Evolutionary conservation across 257 asterid species (phyloP), one percentile per base, ranked within the genome.

Genomic region (Osmanthus fragrans): DNA sequence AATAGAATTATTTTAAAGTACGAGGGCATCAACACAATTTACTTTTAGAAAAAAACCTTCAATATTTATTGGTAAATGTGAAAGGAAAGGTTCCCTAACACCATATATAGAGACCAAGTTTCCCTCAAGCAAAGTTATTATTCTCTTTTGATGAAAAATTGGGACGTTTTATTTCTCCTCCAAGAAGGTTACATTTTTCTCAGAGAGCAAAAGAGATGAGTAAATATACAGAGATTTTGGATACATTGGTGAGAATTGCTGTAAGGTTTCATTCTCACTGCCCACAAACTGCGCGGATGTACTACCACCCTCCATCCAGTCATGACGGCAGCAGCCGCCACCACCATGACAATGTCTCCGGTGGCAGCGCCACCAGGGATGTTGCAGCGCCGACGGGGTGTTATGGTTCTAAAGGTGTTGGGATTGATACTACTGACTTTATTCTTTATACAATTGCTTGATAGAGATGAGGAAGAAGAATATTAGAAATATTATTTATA

Each of bases 211-310:
- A 11, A 27, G 60, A 68, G 74, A 84, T 84, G 88, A 32, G 73
- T 16, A 85, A 82, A 72, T 85, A 85, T 47, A 27, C 66, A 67
- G 87, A 83, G 83, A 32, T 86, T 21, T 70, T 83, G 58, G 89
- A 86, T 72, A 65, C 54, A 5, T 84, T 87, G 10, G 79, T 86
- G 66, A 83, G 89, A 81, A 73, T 83, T 8, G 85, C 71, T 23
- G 86, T 87, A 11, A 86, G 87, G 45, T 86, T 86, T 73, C 86
- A 86, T 67, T 86, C 89, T 18, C 89, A 86, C 70, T 86, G 87
- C 76, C 89, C 89, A 0, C 89, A 86, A 72, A 86, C 87, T 7
- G 86, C 81, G 1, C 79, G 87, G 27, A 64, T 83, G 84, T 86
- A 86, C 37, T 86, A 86, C 80, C 89, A 86, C 45, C 89, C 89